A percentile compares a stretch with the other conserved stretches of the same genome.
Evolutionary conservation across 2,329 filamentous ascomycete genomes (phyloP).

Genomic region (Colletotrichum zoysiae): DNA sequence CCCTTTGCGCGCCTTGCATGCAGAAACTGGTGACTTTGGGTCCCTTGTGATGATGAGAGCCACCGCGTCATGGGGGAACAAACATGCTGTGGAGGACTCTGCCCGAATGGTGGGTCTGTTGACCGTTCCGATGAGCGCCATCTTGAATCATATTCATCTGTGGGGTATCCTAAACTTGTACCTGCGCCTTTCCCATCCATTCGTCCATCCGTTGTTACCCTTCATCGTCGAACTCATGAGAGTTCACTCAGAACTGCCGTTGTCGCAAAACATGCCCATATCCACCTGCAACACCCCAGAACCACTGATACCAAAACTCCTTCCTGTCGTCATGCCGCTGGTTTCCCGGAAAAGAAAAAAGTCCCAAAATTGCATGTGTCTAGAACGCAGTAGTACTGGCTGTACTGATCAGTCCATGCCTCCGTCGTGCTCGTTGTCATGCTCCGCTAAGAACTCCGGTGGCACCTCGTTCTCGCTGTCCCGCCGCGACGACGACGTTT

Average conservation of each 20-base stretch:
- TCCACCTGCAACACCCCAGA: not conserved
- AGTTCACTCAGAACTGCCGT: not conserved
- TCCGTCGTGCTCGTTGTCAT: constrained; percentile 45
- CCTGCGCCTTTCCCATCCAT: not conserved
- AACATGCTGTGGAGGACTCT: constrained; percentile 12
- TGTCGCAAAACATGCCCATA: not conserved
- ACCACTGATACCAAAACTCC: not conserved
- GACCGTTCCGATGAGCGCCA: constrained; percentile 22
- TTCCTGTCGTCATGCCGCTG: not conserved
- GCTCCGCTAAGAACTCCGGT: constrained; percentile 64
- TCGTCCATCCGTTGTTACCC: not conserved
- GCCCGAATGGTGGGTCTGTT: constrained; percentile 6
- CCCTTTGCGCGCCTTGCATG: constrained; percentile 1
- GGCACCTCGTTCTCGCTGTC: constrained; percentile 64
- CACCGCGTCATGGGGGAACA: constrained; percentile 5
- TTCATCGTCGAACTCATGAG: not conserved
- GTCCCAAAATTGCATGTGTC: not conserved
- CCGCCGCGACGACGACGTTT: constrained; percentile 42
- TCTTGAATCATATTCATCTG: constrained; percentile 8
- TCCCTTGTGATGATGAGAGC: constrained; percentile 25
- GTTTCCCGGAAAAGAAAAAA: not conserved
- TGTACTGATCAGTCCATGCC: constrained; percentile 23
- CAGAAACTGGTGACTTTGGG: not conserved
- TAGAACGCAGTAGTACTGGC: not conserved
- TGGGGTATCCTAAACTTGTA: constrained; percentile 35